Evolutionary conservation across 2,329 filamentous ascomycete genomes (phyloP).

Genomic region (Esteya vermicola): DNA sequence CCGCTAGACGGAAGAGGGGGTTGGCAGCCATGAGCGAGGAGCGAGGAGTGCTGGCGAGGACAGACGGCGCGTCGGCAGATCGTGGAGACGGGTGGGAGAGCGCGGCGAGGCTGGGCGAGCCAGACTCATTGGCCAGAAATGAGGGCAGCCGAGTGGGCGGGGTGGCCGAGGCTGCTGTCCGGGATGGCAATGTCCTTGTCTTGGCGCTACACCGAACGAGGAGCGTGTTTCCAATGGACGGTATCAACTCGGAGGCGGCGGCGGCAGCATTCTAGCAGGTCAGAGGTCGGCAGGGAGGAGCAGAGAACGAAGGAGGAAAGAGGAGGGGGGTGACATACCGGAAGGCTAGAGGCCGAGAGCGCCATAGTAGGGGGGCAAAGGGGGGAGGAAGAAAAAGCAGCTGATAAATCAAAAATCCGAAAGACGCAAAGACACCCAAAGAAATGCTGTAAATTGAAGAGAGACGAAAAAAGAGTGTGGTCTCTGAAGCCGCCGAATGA

Average conservation of each 20-base stretch:
- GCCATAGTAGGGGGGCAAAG: conserved; percentile 1
- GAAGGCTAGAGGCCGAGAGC: conserved; percentile 7
- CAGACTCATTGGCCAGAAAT: not conserved
- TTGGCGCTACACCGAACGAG: conserved; percentile 20
- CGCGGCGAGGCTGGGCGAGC: conserved; percentile 11
- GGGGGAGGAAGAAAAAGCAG: not conserved
- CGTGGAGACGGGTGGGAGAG: conserved; percentile 13
- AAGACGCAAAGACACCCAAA: not conserved
- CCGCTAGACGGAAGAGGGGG: conserved; percentile 3
- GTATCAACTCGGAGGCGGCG: conserved; percentile 29
- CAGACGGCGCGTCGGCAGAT: conserved; percentile 10
- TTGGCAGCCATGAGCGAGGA: conserved; percentile 2
- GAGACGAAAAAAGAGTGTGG: too few species aligned
- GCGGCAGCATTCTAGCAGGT: conserved; percentile 20
- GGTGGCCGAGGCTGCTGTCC: not conserved
- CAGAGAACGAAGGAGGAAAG: not conserved
- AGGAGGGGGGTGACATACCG: conserved; percentile 3
- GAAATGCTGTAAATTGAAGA: too few species aligned
- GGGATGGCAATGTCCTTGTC: conserved; percentile 3
- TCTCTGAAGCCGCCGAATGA: too few species aligned
- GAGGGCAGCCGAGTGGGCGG: not conserved
- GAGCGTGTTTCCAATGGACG: conserved; percentile 27
- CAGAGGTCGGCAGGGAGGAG: not conserved
- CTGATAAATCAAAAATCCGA: not conserved
- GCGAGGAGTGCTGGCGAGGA: conserved; percentile 3